Evolutionary conservation across 345 rosid species (phyloP), one percentile per base, ranked within the genome.

Genomic region (Camelina laxa): DNA sequence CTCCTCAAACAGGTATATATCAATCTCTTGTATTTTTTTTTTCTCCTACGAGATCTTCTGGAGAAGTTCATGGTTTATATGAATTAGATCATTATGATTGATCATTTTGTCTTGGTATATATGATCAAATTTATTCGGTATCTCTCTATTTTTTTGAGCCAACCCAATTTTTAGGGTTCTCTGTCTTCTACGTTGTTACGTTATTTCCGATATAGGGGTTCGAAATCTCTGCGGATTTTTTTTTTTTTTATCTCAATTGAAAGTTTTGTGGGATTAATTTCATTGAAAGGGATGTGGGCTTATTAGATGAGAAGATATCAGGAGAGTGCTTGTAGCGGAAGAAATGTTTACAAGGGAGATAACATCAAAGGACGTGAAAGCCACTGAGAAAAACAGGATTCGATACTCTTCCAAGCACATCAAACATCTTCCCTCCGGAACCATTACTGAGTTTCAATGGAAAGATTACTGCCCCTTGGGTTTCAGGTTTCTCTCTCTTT

Each of bases 401-500:
- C 83, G 60, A 38, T 78, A 80, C 77, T 69, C 85, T 59, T 59
- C 59, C 1, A 64, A 51, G 24, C 78, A 75, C 48, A 49, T 74
- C 7, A 60, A 72, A 44, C 69, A 75, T 63, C 61, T 69, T 45
- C 87, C 83, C 1, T 76, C 81, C 0, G 77, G 80, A 35, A 50
- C 70, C 8, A 20, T 77, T 63, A 78, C 83, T 30, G 82, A 85
- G 35, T 82, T 84, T 54, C 82, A 65, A 71, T 81, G 87, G 84
- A 85, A 79, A 11, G 84, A 86, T 79, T 89, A 87, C 47, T 84
- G 80, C 60, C 85, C 95, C 16, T 76, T 75, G 42, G 84, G 83
- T 38, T 89, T 86, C 82, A 84, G 90, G 88, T 87, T 27, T 27
- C 30, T 16, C 20, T 2, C 48, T 75, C 7, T 1, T 1, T 17